Percentiles rank a stretch among this genome's conserved stretches.
phyloP scores from a whole-genome alignment of 116 monocot genomes.

The Cymodocea nodosa region DNA sequence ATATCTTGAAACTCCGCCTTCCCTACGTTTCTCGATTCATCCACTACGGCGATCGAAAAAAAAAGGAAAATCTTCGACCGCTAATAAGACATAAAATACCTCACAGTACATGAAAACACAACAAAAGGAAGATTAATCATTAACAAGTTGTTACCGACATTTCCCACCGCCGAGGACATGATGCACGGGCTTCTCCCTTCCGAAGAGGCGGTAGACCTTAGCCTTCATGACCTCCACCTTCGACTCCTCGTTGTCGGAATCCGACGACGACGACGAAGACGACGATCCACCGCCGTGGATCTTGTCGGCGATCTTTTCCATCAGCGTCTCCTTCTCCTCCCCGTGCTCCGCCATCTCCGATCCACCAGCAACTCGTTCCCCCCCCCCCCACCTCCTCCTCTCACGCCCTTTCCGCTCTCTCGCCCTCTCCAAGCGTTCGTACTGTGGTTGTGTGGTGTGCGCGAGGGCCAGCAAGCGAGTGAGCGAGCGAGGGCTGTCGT shows the following conservation, averaged over 20 bases:
- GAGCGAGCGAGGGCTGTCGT: too few relatives aligned
- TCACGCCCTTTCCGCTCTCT: too few relatives aligned
- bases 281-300: constrained; percentile 11
- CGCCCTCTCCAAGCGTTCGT: too few relatives aligned
- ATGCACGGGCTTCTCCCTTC: constrained; percentile 56
- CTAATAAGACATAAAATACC: neutral
- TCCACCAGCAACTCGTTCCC: too few relatives aligned
- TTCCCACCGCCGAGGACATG: constrained; percentile 65
- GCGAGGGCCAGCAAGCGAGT: too few relatives aligned
- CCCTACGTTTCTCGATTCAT: too few relatives aligned
- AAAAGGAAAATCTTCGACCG: too few relatives aligned
- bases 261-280: constrained; percentile 35
- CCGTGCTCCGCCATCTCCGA: constrained; percentile 1
- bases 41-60: too few relatives aligned
- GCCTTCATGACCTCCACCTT: constrained; percentile 18
- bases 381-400: too few relatives aligned
- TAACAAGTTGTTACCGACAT: constrained; percentile 12
- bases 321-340: constrained; percentile 54
- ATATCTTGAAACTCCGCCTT: too few relatives aligned
- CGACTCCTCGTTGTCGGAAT: constrained; percentile 31
- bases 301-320: constrained; percentile 38
- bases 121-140: neutral
- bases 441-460: too few relatives aligned
- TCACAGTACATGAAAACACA: neutral
- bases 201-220: constrained; percentile 64